Percentiles rank a stretch among this genome's conserved stretches.
Conservation (phyloP, 768 basidiomycete genomes). For the Kwoniella dejecticola region DNA sequence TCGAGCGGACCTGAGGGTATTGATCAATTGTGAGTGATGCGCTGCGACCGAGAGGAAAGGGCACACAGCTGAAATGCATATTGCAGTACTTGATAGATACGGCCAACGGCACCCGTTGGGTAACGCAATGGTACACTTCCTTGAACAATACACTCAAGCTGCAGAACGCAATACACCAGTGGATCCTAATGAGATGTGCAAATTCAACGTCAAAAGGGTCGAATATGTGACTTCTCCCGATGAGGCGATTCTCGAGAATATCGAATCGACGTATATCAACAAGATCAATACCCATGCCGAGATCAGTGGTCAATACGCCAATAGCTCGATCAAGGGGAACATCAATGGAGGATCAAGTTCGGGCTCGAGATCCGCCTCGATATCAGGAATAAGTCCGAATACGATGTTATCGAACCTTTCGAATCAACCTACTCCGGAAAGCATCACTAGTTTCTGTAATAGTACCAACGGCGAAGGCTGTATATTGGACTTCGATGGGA, state of each 20-base stretch:
- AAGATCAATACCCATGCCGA: background rate
- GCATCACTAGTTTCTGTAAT: background rate
- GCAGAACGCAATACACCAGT: background rate
- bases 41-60: background rate
- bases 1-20: conserved; percentile 30
- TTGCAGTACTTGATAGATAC: conserved; percentile 11
- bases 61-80: background rate
- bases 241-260: background rate
- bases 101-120: conserved; percentile 23
- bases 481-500: background rate
- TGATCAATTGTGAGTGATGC: conserved; percentile 28
- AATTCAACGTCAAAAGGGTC: background rate
- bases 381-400: conserved; percentile 1
- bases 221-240: background rate
- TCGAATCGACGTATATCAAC: background rate
- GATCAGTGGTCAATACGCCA: background rate
- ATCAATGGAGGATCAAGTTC: background rate
- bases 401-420: background rate
- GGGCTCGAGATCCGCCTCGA: background rate
- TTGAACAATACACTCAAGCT: conserved; percentile 14
- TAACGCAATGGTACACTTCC: conserved; percentile 24
- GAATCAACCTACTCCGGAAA: conserved; percentile 4
- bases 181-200: background rate
- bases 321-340: background rate
- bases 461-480: background rate